Evolutionary conservation across 1,284 basidiomycete species (phyloP), one percentile per base, ranked within the genome.

Genomic region (Ustilago curta): DNA sequence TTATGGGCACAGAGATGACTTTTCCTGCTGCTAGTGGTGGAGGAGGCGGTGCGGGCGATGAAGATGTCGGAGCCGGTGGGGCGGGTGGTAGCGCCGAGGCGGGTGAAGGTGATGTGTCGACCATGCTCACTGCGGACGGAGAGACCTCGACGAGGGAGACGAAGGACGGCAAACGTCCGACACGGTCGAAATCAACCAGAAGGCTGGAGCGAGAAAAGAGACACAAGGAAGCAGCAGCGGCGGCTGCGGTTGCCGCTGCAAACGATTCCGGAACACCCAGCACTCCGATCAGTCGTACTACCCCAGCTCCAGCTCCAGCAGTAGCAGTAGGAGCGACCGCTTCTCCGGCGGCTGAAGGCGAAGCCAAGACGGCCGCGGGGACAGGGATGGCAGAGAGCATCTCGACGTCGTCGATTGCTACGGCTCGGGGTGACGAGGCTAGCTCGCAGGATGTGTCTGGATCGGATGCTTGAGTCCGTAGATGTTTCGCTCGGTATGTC

Each of bases 1-100:
- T 83, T 65, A 79, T 84, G 61, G 71, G 71, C 4, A 62, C 44
- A 1, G 45, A 69, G 54, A 74, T 74, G 62, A 74, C 71, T 12
- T 73, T 73, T 29, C 45, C 40, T 23, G 21, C 45, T 0, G 31
- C 50, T 3, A 35, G 19, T 29, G 53, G 29, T 1, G 53, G n/a
- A 8, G 48, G 29, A 4, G 49, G 16, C 1, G 53, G 21, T 27
- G 27, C 27, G 1, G 23, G 9, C 2, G 49, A 25, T 18, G 56
- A 25, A 8, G 58, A 23, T 37, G 67, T 16, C 16, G 61, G 27
- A 1, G 47, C 51, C 1, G 49, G 25, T 39, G 54, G 23, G 0
- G 45, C 40, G 6, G 40, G 11, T 12, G 50, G 35, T 6, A 32
- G n/a, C 32, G 58, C 4, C 1, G 56, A 31, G 11, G 54, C 4